Conservation (phyloP, 768 basidiomycete genomes). For the Dentipellis fragilis region DNA sequence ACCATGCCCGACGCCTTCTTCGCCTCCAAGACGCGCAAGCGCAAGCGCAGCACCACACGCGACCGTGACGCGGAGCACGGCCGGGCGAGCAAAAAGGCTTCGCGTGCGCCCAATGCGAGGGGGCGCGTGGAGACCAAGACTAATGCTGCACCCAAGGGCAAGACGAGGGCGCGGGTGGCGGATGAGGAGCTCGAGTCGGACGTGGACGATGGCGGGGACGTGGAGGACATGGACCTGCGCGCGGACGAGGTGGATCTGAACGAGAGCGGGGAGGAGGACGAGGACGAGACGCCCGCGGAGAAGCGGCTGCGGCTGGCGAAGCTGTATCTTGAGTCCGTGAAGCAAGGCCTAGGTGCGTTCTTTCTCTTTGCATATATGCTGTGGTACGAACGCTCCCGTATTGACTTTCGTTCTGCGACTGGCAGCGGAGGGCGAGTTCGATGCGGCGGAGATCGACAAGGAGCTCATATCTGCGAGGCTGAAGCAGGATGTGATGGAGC, state of each 20-base stretch:
- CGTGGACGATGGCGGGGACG: conserved; percentile 32
- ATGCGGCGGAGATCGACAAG: conserved; percentile 92
- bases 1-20: conserved; percentile 86
- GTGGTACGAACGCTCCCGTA: neutral
- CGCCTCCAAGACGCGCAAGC: conserved; percentile 51
- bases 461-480: conserved; percentile 86
- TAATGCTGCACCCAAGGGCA: conserved; percentile 10
- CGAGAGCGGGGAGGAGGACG: conserved; percentile 74
- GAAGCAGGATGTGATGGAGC: conserved; percentile 85
- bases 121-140: conserved; percentile 6
- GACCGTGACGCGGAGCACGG: conserved; percentile 23
- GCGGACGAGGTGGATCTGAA: conserved; percentile 41
- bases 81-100: conserved; percentile 17
- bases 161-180: conserved; percentile 12
- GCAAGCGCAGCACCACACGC: conserved; percentile 38
- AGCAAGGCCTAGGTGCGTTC: conserved; percentile 53
- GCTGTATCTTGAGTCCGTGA: conserved; percentile 79
- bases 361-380: neutral
- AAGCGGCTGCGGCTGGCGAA: conserved; percentile 88
- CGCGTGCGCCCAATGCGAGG: conserved; percentile 8
- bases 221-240: conserved; percentile 72
- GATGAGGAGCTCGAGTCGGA: conserved; percentile 68
- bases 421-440: conserved; percentile 78
- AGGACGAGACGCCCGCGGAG: conserved; percentile 84
- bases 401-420: neutral